These are phyloP conservation scores for Raffaelea deltoideospora DNA, from an alignment of 2,329 filamentous ascomycete species.

Conservation along the genomic window DNA sequence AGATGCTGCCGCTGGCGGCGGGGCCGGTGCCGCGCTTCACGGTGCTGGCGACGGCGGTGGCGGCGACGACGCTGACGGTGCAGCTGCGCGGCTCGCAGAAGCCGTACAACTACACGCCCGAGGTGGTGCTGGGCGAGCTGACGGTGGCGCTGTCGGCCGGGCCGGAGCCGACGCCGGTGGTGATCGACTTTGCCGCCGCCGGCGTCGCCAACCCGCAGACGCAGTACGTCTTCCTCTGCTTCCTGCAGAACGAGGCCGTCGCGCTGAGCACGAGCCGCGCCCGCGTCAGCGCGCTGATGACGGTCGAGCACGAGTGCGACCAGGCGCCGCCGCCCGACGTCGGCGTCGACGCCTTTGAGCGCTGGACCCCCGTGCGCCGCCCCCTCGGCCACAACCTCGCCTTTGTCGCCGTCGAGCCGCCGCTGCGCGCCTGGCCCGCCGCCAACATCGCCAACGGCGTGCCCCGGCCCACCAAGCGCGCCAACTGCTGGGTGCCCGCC, in stretches of 20 bases:
- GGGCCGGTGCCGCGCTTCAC: constrained; percentile 9
- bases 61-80: constrained; percentile 9
- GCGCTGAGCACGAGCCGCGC: constrained; percentile 10
- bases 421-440: constrained; percentile 8
- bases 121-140: constrained; percentile 9
- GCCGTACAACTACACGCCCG: constrained; percentile 13
- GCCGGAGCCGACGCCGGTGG: constrained; percentile 7
- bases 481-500: constrained; percentile 12
- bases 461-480: constrained; percentile 11
- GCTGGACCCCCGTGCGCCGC: constrained; percentile 13
- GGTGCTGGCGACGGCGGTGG: constrained; percentile 9
- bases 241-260: constrained; percentile 12
- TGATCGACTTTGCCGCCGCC: constrained; percentile 8
- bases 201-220: constrained; percentile 10
- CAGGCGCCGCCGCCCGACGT: constrained; percentile 10
- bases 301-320: constrained; percentile 13
- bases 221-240: constrained; percentile 12
- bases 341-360: constrained; percentile 13
- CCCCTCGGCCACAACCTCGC: constrained; percentile 14
- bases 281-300: constrained; percentile 11
- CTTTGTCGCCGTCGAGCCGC: constrained; percentile 7
- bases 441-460: constrained; percentile 10
- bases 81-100: constrained; percentile 13
- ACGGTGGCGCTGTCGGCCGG: constrained; percentile 7
- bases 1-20: constrained; percentile 11